Evolutionary conservation across 441 rosid species (phyloP), one percentile per base, ranked within the genome.

Genomic region (Gossypium trilobum): DNA sequence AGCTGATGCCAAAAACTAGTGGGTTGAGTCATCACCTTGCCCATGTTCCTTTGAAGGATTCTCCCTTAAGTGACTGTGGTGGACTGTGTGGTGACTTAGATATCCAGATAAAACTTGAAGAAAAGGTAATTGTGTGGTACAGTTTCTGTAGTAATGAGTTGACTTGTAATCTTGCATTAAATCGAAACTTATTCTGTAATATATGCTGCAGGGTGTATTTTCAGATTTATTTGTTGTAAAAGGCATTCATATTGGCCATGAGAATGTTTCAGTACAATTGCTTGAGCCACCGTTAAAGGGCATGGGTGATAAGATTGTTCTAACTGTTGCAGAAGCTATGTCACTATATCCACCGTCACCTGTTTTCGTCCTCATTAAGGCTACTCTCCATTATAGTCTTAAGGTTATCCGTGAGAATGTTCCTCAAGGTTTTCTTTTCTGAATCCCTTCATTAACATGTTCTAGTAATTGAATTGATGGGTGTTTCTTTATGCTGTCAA

Each of bases 251-350:
- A 94, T 92, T 74, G 97, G 99, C 70, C 97, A 86, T 77, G 99
- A 94, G 79, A 88, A 79, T 74, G 97, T 94, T 74, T 89, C 90
- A 10, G 97, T 90, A 75, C 87, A 91, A 79, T 82, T 88, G 74
- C 85, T 85, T 78, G 99, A 94, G 87, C 87, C 94, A 71, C 85
- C 85, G 29, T 80, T 83, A 55, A 78, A 82, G 80, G 82, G 84
- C 81, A 75, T 88, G 87, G 81, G 82, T 31, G 99, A 92, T 76
- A 85, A 83, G 77, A 87, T 94, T 82, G 85, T 85, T 78, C 83
- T 92, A 48, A 92, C 97, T 23, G 99, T 94, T 39, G 99, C 95
- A 25, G 97, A 94, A 84, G 99, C 99, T 80, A 90, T 94, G 91
- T 92, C 97, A 76, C 82, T 90, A 23, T 91, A 86, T 75, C 97